Evolutionary conservation across 345 rosid species (phyloP), one percentile per base, ranked within the genome.

Genomic region (Leavenworthia alabamica): DNA sequence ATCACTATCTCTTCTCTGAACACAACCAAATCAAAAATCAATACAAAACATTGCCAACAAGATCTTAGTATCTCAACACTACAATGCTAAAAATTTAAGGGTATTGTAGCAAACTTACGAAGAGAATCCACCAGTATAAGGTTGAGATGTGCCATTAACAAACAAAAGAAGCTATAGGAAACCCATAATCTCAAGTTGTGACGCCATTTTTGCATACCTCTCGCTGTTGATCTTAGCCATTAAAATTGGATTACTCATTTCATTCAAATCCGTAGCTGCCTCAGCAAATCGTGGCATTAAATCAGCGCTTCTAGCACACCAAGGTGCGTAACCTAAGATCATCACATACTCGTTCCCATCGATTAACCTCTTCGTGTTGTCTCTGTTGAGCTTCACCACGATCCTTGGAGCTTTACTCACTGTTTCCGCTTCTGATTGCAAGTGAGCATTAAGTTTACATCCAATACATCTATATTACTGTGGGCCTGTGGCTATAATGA

Each of bases 221-320:
- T 90, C 96, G 4, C 87, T 91, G 53, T 90, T 96, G 54, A 90
- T 77, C 69, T 90, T 90, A 45, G 96, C 81, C 96, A 90, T 72
- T 81, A 84, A 64, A 54, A 90, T 61, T 17, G 74, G 46, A 56
- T 82, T 83, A 22, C 80, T 82, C 26, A 79, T 41, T 60, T 84
- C 97, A 67, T 77, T 83, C 57, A 90, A 81, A 71, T 54, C 60
- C 65, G 75, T 90, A 4, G 96, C 89, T 53, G 97, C 96, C 83
- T 88, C 91, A 56, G 91, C 86, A 64, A 90, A 90, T 48, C 80
- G 78, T 55, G 97, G 97, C 96, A 90, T 90, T n/a, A 90, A 73
- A 75, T 90, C 97, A n/a, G 97, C 97, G 72, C 97, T 88, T 40
- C 96, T 79, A 8, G 77, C 72, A 12, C 89, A 85, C 96, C 97